Conservation (phyloP, 2,329 filamentous ascomycete species). For the Hypoxylon rubiginosum region DNA sequence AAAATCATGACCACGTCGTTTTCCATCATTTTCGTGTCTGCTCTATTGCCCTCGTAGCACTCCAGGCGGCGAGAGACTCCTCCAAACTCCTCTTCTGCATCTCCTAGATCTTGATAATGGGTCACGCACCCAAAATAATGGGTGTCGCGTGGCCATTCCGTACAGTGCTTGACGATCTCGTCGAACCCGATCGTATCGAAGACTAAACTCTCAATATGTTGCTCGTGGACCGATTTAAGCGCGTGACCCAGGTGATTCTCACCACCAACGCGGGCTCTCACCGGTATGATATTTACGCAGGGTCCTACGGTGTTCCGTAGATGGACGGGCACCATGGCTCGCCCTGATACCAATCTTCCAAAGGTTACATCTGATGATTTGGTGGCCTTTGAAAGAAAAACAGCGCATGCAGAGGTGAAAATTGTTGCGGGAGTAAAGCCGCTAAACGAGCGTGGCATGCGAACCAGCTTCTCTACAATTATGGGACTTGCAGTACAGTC, state of each 20-base stretch:
- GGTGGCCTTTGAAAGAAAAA: constrained; percentile 7
- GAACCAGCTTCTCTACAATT: not conserved
- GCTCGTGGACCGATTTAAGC: not conserved
- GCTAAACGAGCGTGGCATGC: not conserved
- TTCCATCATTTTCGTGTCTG: constrained; percentile 17
- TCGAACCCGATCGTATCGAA: constrained; percentile 5
- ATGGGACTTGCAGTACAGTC: no score
- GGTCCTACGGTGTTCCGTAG: no score
- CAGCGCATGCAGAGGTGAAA: constrained; percentile 17
- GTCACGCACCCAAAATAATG: constrained; percentile 15
- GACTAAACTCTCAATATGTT: not conserved
- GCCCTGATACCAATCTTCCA: constrained; percentile 12
- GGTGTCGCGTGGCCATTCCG: constrained; percentile 10
- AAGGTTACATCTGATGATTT: constrained; percentile 17
- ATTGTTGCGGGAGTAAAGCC: constrained; percentile 9
- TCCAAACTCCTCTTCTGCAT: constrained; percentile 1
- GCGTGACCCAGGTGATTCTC: not conserved
- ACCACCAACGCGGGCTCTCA: not conserved
- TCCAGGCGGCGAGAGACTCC: not conserved
- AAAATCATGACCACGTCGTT: no score
- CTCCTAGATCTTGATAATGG: constrained; percentile 21
- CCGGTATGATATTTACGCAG: constrained; percentile 17
- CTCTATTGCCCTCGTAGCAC: constrained; percentile 11
- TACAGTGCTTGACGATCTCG: constrained; percentile 16
- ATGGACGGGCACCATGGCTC: no score